A percentile compares a stretch with the other conserved stretches of the same genome.
Evolutionary conservation across 345 rosid species (phyloP).

Genomic region (Eucalyptus globulus): DNA sequence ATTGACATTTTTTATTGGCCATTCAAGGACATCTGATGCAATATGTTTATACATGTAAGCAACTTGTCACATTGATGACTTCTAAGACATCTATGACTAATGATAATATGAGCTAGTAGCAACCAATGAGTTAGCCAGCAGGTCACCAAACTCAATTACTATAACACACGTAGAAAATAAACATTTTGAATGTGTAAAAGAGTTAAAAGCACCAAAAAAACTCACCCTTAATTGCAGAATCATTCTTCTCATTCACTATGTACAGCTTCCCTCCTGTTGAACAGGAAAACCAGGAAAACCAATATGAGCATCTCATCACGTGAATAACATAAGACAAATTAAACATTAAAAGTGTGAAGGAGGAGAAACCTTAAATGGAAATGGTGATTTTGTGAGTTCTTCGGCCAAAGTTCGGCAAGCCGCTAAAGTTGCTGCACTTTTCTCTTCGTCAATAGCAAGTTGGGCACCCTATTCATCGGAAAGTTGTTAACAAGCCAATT

Average conservation of each 20-base stretch:
- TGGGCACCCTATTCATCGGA: conserved; percentile 62
- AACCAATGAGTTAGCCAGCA: background rate
- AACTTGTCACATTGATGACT: background rate
- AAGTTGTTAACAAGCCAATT: background rate
- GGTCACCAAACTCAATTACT: background rate
- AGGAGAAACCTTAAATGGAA: no score
- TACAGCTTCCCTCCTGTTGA: conserved; percentile 73
- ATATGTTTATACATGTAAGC: background rate
- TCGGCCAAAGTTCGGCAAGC: no score
- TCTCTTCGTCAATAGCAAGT: conserved; percentile 78
- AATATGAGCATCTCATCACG: background rate
- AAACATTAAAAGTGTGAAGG: no score
- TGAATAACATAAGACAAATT: background rate
- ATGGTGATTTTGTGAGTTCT: no score
- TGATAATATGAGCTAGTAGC: background rate
- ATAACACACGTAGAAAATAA: background rate
- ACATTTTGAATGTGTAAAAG: background rate
- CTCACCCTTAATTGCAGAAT: conserved; percentile 70
- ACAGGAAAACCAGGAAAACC: background rate
- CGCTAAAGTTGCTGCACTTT: conserved; percentile 39
- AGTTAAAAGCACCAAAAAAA: background rate
- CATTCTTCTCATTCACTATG: conserved; percentile 52
- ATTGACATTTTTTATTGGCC: background rate
- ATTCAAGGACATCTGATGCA: background rate
- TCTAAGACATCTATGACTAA: background rate